Base-by-base conservation (phyloP, 805 yeast species). In the Nakazawaea ernobii region DNA sequence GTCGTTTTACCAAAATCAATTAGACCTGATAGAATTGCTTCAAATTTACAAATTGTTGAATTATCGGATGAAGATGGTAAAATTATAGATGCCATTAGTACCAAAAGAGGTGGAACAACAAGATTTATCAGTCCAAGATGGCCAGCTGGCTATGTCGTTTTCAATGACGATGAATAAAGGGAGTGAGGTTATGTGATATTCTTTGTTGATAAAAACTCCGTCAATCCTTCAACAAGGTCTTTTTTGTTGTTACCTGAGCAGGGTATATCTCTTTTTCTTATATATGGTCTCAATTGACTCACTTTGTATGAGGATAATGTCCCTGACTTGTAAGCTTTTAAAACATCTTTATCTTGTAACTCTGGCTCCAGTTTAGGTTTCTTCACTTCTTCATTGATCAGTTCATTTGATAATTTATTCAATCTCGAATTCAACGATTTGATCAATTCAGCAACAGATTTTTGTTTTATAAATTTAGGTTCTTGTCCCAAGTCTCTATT, bases 151-250 rank as follows among this genome's bases (percentile, higher is more conserved):
- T 37, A 38, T 14, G 27, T 38, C 10, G 38, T 38, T 9, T 45
- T 45, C 30, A 35, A 39, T 24, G 48, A 38, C 26, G 26, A 29
- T n/a, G 35, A 17, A 8, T 41, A 28, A 17, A 4, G 5, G 24
- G 3, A 3, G 24, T 13, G 4, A 33, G 11, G 11, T 33, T 14
- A 33, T 3, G 36, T 35, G 35, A 46, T 36, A 20, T 42, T 24
- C 35, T 44, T 50, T 15, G 51, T 42, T 42, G 60, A 60, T 27
- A 71, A 55, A 47, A 59, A 69, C 3, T 58, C 63, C 1, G 35
- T 45, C 20, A 77, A 74, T 49, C 69, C 73, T 8, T 63, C 67
- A 14, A 77, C 62, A 59, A 75, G 57, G 30, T 68, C 80, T 13
- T 64, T 54, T 75, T 77, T 42, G 62, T 69, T 1, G 63, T 54